Conservation (phyloP, 148 eudicot species). For the Beta vulgaris region DNA sequence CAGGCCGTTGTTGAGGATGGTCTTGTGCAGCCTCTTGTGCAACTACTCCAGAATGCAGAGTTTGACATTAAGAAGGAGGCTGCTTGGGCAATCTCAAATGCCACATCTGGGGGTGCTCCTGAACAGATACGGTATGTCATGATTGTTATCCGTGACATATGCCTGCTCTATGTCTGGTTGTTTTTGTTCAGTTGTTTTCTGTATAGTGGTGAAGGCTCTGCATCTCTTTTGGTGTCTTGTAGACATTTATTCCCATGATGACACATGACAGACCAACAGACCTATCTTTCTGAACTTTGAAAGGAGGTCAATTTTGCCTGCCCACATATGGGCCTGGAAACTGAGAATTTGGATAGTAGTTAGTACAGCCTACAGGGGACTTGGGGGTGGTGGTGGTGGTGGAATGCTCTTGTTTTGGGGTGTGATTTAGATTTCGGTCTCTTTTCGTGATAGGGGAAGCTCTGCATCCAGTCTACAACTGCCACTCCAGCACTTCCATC, state of each 20-base stretch:
- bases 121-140: slow-evolving; percentile 64
- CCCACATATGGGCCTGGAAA: not conserved
- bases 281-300: not conserved
- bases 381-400: too few species aligned
- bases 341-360: too few species aligned
- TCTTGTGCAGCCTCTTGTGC: slow-evolving; percentile 56
- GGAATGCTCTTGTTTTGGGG: too few species aligned
- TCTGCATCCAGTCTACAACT: too few species aligned
- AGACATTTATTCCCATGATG: not conserved
- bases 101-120: slow-evolving; percentile 74
- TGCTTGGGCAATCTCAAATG: slow-evolving; percentile 85
- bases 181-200: not conserved
- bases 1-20: slow-evolving; percentile 72
- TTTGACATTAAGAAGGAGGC: slow-evolving; percentile 85
- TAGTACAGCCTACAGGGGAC: too few species aligned
- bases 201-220: not conserved
- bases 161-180: not conserved
- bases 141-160: too few species aligned
- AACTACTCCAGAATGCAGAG: slow-evolving; percentile 68
- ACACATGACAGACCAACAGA: too few species aligned
- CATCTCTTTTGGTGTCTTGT: not conserved
- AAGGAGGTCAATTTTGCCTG: not conserved
- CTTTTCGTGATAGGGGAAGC: too few species aligned
- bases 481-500: too few species aligned
- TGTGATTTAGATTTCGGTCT: too few species aligned